phyloP scores from a whole-genome alignment of 495 filamentous ascomycete species.

The Hypoxylon trugodes region DNA sequence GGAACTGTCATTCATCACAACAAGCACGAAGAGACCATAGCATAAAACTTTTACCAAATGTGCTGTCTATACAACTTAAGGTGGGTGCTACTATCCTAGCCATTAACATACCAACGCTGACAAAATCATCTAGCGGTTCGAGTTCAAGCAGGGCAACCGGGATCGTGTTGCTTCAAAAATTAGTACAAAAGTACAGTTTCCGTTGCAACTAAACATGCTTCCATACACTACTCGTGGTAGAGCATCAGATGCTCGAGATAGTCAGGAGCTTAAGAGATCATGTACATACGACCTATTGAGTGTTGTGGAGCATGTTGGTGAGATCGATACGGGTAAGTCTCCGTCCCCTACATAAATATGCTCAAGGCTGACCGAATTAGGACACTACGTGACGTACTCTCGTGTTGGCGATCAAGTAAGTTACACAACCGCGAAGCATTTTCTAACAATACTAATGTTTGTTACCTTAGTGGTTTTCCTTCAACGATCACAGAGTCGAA shows the following conservation, averaged over 20 bases:
- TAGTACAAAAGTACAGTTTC: slow-evolving; percentile 81
- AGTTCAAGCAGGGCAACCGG: slow-evolving; percentile 67
- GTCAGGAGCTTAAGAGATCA: slow-evolving; percentile 58
- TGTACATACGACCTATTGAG: slow-evolving; percentile 83
- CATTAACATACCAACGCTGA: background rate
- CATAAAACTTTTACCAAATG: slow-evolving; percentile 81
- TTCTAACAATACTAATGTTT: background rate
- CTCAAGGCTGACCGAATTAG: slow-evolving; percentile 41
- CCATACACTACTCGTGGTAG: slow-evolving; percentile 78
- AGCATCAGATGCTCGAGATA: slow-evolving; percentile 48
- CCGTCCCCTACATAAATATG: background rate
- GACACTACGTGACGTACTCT: slow-evolving; percentile 90
- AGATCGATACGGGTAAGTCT: slow-evolving; percentile 71
- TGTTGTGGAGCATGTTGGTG: slow-evolving; percentile 86
- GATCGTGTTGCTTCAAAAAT: slow-evolving; percentile 77
- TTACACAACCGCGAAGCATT: background rate
- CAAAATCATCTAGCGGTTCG: slow-evolving; percentile 69
- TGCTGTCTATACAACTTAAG: slow-evolving; percentile 92
- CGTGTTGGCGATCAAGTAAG: slow-evolving; percentile 77
- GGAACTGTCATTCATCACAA: slow-evolving; percentile 73
- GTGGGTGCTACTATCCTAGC: slow-evolving; percentile 51
- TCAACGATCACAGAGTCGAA: slow-evolving; percentile 91
- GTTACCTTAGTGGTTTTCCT: slow-evolving; percentile 82
- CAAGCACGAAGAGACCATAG: slow-evolving; percentile 81
- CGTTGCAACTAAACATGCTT: slow-evolving; percentile 84